Evolutionary conservation across 345 rosid species (phyloP), one percentile per base, ranked within the genome.

Genomic region (Aethionema arabicum): DNA sequence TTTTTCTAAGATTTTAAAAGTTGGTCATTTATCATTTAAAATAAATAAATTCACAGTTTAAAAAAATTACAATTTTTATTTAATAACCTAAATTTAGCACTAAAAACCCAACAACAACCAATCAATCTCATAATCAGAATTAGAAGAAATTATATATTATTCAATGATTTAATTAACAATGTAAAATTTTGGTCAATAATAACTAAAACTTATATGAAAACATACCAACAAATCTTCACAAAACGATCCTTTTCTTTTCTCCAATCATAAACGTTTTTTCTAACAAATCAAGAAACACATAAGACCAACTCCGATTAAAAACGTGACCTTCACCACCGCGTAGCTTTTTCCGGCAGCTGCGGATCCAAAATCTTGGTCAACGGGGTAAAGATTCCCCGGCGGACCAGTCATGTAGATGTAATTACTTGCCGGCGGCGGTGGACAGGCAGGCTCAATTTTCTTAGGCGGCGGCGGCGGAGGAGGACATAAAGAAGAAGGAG

Each of bases 331-430:
- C 70, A 61, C 66, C 30, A 52, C 29, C 10, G 33, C 31, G 41
- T 3, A 64, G 2, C 59, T 56, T 70, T 72, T 63, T 29, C 59
- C 59, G 51, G 68, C 81, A 11, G 68, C 75, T 5, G 56, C 70
- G 27, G 27, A 21, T 7, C 75, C 63, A 29, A 72, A 78, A 16
- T 64, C 43, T 11, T 68, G 71, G 70, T 78, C 86, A 32, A 82
- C 15, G 3, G 90, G 83, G 67, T 84, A 84, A 42, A 84, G 52
- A 59, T 61, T 66, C 47, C 85, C 90, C 32, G 90, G 90, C 3
- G 90, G 86, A 35, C 86, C 85, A 2, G 90, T 78, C 56, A 79
- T 72, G 77, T 79, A 84, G 42, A 84, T 67, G 40, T 61, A 63
- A 8, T 73, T 65, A 6, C 80, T 30, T 2, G 88, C 79, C 2